Evolutionary conservation across 306 rosid species (phyloP).

Genomic region (Arachis stenosperma): DNA sequence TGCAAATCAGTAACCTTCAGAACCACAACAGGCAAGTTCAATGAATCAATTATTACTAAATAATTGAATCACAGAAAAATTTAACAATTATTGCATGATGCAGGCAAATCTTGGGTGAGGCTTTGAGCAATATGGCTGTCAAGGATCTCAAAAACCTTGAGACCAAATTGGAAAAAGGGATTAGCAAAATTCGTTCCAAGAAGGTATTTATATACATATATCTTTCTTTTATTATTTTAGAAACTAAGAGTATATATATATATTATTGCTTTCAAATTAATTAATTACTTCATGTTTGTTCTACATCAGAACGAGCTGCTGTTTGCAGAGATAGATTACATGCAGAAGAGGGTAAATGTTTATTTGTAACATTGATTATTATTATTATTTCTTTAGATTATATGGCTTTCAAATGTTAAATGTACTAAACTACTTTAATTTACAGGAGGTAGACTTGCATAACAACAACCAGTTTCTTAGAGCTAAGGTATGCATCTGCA

Average conservation of each 20-base stretch:
- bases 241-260: not conserved
- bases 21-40: constrained; percentile 63
- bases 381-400: not conserved
- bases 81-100: not conserved
- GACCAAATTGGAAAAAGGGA: constrained; percentile 73
- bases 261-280: too few species aligned
- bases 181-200: constrained; percentile 72
- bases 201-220: constrained; percentile 54
- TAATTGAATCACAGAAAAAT: not conserved
- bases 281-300: constrained; percentile 23
- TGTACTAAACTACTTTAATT: not conserved
- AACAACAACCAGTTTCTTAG: constrained; percentile 80
- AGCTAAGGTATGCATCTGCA: constrained; percentile 58
- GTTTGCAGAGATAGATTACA: constrained; percentile 80
- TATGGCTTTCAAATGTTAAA: constrained; percentile 1
- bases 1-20: constrained; percentile 63
- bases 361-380: not conserved
- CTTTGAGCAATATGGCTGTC: constrained; percentile 44
- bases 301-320: constrained; percentile 75
- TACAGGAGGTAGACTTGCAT: constrained; percentile 86
- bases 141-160: constrained; percentile 72
- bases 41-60: not conserved
- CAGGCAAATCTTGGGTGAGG: constrained; percentile 80
- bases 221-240: not conserved
- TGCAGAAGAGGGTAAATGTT: constrained; percentile 66